These are phyloP conservation scores for Paramecium biaurelia DNA, from an alignment of 73 alveolate species.

Conservation along the genomic window DNA sequence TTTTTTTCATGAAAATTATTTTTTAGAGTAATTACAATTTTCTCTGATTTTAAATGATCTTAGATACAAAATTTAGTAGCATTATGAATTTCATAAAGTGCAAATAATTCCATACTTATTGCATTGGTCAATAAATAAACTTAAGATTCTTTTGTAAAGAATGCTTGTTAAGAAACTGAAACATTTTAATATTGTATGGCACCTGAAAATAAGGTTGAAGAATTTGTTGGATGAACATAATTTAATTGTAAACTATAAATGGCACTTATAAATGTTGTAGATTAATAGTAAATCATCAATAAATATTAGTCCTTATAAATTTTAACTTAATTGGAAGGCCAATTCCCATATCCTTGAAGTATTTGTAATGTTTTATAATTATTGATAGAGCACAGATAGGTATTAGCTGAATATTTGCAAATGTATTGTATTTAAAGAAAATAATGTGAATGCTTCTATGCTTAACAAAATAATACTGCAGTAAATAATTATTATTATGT, in stretches of 20 bases:
- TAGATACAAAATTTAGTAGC: background rate
- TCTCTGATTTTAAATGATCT: background rate
- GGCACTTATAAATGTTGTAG: background rate
- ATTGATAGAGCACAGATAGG: background rate
- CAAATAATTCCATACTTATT: background rate
- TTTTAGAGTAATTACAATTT: background rate
- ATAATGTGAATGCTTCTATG: background rate
- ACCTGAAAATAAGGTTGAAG: background rate
- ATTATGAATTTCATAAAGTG: background rate
- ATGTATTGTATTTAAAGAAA: background rate
- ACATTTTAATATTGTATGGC: background rate
- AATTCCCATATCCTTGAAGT: background rate
- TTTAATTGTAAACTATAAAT: background rate
- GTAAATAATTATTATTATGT: background rate
- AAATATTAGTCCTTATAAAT: background rate
- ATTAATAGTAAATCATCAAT: background rate
- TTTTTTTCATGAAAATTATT: background rate
- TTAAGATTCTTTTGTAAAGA: background rate
- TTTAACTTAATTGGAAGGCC: background rate
- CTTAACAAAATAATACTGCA: background rate
- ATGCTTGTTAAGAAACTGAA: background rate
- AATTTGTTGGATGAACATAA: background rate
- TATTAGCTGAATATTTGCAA: background rate
- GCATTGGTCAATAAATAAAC: background rate
- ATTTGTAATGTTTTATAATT: background rate